These are phyloP conservation scores for Basidioascus undulatus DNA, from an alignment of 768 basidiomycete genomes.

Conservation along the genomic window DNA sequence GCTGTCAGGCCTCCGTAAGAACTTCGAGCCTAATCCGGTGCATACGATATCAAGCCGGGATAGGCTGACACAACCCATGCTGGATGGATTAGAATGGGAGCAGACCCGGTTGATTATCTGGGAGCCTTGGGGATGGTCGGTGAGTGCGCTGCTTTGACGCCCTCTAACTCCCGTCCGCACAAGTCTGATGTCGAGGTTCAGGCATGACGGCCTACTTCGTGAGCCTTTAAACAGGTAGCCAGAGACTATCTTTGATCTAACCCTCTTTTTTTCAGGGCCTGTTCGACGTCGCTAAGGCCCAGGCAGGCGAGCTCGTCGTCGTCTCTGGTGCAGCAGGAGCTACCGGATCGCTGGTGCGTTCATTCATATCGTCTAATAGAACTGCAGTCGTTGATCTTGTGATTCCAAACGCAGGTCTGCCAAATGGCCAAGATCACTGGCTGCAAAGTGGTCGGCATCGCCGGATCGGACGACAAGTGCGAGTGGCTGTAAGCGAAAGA, in stretches of 20 bases:
- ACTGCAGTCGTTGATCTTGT: no score
- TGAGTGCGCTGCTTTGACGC: constrained; percentile 18
- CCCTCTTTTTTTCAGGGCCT: constrained; percentile 33
- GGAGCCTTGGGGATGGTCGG: constrained; percentile 54
- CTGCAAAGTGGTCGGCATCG: constrained; percentile 59
- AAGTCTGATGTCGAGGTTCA: constrained; percentile 14
- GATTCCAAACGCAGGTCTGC: constrained; percentile 23
- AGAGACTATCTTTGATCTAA: neutral
- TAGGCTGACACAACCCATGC: constrained; percentile 1
- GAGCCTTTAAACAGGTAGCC: constrained; percentile 11
- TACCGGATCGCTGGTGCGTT: constrained; percentile 39
- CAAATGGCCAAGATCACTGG: constrained; percentile 58
- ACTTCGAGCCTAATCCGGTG: no score
- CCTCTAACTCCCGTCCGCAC: neutral
- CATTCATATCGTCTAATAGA: neutral
- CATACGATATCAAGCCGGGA: neutral
- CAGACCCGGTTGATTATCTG: constrained; percentile 47
- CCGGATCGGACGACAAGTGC: constrained; percentile 63
- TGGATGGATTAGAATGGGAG: no score
- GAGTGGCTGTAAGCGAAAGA: no score
- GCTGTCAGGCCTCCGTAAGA: constrained; percentile 20
- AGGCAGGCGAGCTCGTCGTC: constrained; percentile 61
- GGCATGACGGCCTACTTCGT: constrained; percentile 82
- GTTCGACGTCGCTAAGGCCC: constrained; percentile 50
- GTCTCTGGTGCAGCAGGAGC: constrained; percentile 81